Evolutionary conservation across 768 basidiomycete genomes (phyloP).

Genomic region (Lactarius psammicola): DNA sequence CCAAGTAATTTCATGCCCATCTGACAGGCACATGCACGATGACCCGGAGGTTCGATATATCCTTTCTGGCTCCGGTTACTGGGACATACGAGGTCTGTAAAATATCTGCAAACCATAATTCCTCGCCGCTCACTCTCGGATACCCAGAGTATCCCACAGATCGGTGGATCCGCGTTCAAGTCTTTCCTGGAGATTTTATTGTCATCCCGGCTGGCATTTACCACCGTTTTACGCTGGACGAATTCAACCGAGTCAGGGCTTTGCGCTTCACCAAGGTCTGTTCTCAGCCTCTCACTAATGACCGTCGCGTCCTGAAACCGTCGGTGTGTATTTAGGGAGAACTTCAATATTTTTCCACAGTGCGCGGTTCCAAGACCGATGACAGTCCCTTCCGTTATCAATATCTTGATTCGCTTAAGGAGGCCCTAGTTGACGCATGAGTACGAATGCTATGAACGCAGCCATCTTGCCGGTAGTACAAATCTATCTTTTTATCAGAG

Average conservation of each 20-base stretch:
- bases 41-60: slow-evolving; percentile 94
- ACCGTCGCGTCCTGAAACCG: background rate
- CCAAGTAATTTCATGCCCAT: background rate
- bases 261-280: slow-evolving; percentile 80
- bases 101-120: background rate
- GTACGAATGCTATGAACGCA: too few species aligned
- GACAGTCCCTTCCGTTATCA: slow-evolving; percentile 56
- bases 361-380: slow-evolving; percentile 62
- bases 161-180: slow-evolving; percentile 77
- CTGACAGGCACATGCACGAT: slow-evolving; percentile 80
- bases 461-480: too few species aligned
- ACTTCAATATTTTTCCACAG: slow-evolving; percentile 84
- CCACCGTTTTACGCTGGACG: slow-evolving; percentile 93
- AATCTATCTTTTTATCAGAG: too few species aligned
- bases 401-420: slow-evolving; percentile 48
- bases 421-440: too few species aligned
- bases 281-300: background rate
- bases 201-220: slow-evolving; percentile 90
- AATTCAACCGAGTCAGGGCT: slow-evolving; percentile 67
- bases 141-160: slow-evolving; percentile 61
- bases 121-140: background rate
- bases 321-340: slow-evolving; percentile 59
- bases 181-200: slow-evolving; percentile 78
- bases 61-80: slow-evolving; percentile 80
- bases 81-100: slow-evolving; percentile 77